phyloP scores from a whole-genome alignment of 345 rosid species.

The Melaleuca quinquenervia region DNA sequence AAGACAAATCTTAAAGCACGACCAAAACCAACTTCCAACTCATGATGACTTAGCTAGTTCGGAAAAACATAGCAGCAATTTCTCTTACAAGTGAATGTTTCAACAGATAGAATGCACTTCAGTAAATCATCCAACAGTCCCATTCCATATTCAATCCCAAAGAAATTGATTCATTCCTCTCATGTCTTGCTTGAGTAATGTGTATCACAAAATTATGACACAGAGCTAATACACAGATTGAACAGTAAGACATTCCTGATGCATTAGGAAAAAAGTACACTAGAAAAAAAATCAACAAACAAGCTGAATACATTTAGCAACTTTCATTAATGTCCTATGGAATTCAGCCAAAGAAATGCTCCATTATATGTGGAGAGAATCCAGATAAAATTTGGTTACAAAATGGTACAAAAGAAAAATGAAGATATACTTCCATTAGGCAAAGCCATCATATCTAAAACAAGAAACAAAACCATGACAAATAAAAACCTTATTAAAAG shows the following conservation, averaged over 20 bases:
- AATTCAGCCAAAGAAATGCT: neutral
- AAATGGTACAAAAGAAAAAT: conserved; percentile 13
- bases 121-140: neutral
- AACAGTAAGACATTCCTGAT: neutral
- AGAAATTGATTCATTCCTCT: neutral
- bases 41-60: neutral
- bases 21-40: neutral
- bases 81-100: neutral
- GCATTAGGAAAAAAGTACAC: neutral
- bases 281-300: neutral
- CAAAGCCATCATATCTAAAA: conserved; percentile 29
- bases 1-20: neutral
- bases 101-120: neutral
- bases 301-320: neutral
- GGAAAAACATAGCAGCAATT: neutral
- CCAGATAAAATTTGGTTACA: neutral
- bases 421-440: conserved; percentile 4
- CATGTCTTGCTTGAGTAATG: neutral
- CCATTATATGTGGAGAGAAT: neutral
- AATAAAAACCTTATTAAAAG: conserved; percentile 37
- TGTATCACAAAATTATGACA: neutral
- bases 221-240: neutral
- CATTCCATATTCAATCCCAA: neutral
- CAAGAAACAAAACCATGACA: conserved; percentile 18
- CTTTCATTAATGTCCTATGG: neutral